Evolutionary conservation across 1,284 basidiomycete species (phyloP).

Genomic region (Amylostereum areolatum): DNA sequence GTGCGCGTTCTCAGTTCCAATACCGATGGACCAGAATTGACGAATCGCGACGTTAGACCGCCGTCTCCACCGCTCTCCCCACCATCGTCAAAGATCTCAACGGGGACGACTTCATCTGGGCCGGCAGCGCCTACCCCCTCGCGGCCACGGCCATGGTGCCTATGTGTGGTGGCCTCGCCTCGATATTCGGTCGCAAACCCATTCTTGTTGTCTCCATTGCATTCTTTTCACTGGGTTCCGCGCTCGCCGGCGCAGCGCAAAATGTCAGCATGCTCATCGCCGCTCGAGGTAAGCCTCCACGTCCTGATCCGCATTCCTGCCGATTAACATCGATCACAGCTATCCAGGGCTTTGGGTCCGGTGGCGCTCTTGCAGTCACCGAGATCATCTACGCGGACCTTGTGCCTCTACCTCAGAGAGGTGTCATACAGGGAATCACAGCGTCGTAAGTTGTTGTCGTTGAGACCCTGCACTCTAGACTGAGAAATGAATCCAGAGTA

Average conservation of each 20-base stretch:
- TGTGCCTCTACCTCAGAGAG: constrained; percentile 34
- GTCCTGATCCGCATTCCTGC: not conserved
- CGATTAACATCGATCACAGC: constrained; percentile 14
- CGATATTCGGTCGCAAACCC: constrained; percentile 25
- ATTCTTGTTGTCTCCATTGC: constrained; percentile 25
- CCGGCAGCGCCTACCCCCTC: constrained; percentile 23
- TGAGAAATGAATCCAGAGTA: constrained; percentile 3
- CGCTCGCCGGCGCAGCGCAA: constrained; percentile 29
- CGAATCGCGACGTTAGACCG: constrained; percentile 17
- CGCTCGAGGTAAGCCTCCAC: constrained; percentile 18
- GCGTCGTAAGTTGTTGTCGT: constrained; percentile 9
- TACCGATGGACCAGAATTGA: not conserved
- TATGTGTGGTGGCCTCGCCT: constrained; percentile 21
- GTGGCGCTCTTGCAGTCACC: constrained; percentile 30
- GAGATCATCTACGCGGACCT: constrained; percentile 38
- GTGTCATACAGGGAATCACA: constrained; percentile 27
- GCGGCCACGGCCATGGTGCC: constrained; percentile 24
- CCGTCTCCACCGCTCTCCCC: constrained; percentile 27
- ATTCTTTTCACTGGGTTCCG: constrained; percentile 31
- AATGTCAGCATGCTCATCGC: constrained; percentile 31
- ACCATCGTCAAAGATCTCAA: constrained; percentile 26
- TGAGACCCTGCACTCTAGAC: not conserved
- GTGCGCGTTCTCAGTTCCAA: not conserved
- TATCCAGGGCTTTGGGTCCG: constrained; percentile 41
- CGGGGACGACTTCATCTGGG: constrained; percentile 26